Conservation (phyloP, 495 filamentous ascomycete genomes). For the Aspergillus wentii region DNA sequence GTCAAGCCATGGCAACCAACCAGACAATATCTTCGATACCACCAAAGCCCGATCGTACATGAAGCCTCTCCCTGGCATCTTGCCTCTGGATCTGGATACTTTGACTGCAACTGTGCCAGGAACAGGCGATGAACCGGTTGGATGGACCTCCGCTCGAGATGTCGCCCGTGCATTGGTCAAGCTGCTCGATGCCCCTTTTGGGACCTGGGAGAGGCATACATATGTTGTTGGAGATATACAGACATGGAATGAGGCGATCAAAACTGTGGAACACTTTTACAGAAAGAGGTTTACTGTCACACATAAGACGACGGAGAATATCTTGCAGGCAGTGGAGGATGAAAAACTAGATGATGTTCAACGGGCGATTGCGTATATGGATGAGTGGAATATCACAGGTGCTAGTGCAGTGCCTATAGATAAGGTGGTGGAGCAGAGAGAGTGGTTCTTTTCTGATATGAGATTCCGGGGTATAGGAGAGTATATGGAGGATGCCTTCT, state of each 20-base stretch:
- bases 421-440: conserved; percentile 3
- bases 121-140: conserved; percentile 3
- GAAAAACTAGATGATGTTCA: background rate
- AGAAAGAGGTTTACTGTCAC: background rate
- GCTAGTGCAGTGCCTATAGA: conserved; percentile 5
- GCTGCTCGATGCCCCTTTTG: conserved; percentile 1
- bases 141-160: conserved; percentile 5
- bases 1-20: background rate
- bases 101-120: conserved; percentile 1
- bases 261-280: conserved; percentile 4
- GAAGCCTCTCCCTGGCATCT: conserved; percentile 1
- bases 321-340: background rate
- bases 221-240: conserved; percentile 2
- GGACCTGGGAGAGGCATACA: background rate
- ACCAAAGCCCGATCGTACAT: conserved; percentile 1
- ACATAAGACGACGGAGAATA: background rate
- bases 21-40: background rate
- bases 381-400: conserved; percentile 4
- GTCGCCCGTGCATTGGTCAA: conserved; percentile 3
- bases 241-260: conserved; percentile 2
- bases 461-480: conserved; percentile 3
- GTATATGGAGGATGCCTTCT: no score
- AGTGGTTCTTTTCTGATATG: conserved; percentile 6
- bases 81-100: conserved; percentile 2
- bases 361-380: conserved; percentile 1